Base-by-base conservation (phyloP, 1,284 basidiomycete genomes). In the Fereydounia khargensis region DNA sequence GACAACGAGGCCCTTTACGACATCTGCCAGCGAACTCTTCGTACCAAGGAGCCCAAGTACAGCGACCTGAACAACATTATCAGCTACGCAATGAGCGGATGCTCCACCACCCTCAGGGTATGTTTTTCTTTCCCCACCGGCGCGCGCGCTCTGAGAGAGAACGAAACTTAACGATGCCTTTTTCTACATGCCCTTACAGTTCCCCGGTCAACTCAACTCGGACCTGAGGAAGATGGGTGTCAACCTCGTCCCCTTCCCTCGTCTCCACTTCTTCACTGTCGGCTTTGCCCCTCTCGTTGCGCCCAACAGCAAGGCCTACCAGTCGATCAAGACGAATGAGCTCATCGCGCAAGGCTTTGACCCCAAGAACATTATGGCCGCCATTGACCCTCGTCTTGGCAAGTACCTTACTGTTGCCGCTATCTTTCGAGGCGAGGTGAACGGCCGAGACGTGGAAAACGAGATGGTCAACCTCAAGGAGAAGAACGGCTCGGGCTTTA, bases 81-180 rank as follows among this genome's bases (percentile, higher is more conserved):
- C 43, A 94, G 91, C 22, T 84, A 90, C 66, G 95, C 97, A 78
- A 98, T 98, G 95, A 91, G 89, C 40, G 94, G 94, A 77, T 88
- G 92, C 77, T 92, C 91, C 10, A 95, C 91, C 54, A 91, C 87
- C 77, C 80, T 95, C n/a, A n/a, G n/a, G n/a, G n/a, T n/a, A n/a
- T n/a, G n/a, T n/a, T n/a, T n/a, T n/a, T n/a, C n/a, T n/a, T n/a
- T n/a, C n/a, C n/a, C n/a, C n/a, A n/a, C n/a, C n/a, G n/a, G n/a
- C n/a, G n/a, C n/a, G n/a, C n/a, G n/a, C n/a, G n/a, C n/a, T n/a
- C n/a, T n/a, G n/a, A n/a, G n/a, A n/a, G n/a, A n/a, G n/a, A n/a
- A n/a, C n/a, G n/a, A n/a, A n/a, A 48, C n/a, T n/a, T n/a, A n/a
- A 88, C 85, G 78, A 89, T 27, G 84, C 91, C 35, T 81, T 87